Base-by-base conservation (phyloP, 805 yeast genomes). In the Zygoascus flipseniorum region DNA sequence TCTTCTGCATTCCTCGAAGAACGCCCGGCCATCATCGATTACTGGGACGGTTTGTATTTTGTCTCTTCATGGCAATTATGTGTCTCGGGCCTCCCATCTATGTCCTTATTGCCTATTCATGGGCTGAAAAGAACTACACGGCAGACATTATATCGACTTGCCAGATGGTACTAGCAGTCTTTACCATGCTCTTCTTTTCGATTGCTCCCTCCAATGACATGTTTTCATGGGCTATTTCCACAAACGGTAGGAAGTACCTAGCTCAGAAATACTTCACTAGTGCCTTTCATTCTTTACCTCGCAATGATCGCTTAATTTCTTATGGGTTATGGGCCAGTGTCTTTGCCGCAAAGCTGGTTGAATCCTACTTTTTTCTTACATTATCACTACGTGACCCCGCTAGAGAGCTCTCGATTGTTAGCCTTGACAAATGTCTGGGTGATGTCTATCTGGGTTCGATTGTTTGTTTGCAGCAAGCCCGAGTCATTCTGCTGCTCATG, bases 21-120 rank as follows among this genome's bases (percentile, higher is more conserved):
- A 95, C 97, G 97, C 95, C 98, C 35, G 99, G 99, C 72, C 97
- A 97, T 70, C 98, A 92, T 75, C 96, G 86, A 69, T 79, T 93
- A 68, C 74, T 88, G 42, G 87, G 96, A 73, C 85, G 99, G 70
- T 76, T 93, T 63, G 67, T 83, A 75, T 85, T 92, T 68, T 72
- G 93, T 68, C 59, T 85, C 49, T 59, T 80, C 48, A 79, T 89
- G 59, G 70, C 85, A 3, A 11, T 73, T 0, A 23, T 79, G 2
- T 78, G 78, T 56, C 59, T 75, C 2, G 63, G 69, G 0, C 93
- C 95, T 0, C 68, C 78, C 0, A 57, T 79, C 1, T 80, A 77
- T 60, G 68, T 84, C n/a, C 72, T 82, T 52, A 70, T 68, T 0
- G 59, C 66, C 32, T 75, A 76, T 0, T 55, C 73, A 32, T 63